phyloP scores from a whole-genome alignment of 768 basidiomycete species.

The Filobasidium wieringae region DNA sequence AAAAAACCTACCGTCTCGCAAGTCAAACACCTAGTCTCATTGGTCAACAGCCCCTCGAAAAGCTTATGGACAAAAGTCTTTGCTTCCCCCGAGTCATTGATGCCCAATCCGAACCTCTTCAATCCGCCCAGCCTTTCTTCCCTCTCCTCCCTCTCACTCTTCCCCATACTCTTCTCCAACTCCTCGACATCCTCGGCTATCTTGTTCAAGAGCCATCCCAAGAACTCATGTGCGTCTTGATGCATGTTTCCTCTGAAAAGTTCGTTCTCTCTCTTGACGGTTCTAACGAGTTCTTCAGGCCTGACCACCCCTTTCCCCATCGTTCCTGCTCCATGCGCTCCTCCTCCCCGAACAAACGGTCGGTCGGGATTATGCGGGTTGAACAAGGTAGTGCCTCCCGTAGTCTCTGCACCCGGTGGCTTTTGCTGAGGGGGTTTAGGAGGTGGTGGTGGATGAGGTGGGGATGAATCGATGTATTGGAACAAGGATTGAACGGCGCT shows the following conservation, averaged over 20 bases:
- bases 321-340: conserved; percentile 34
- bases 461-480: conserved; percentile 48
- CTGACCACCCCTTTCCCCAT: conserved; percentile 59
- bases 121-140: conserved; percentile 15
- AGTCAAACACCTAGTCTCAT: conserved; percentile 92
- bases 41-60: conserved; percentile 87
- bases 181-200: conserved; percentile 86
- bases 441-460: conserved; percentile 51
- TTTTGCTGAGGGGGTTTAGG: conserved; percentile 33
- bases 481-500: conserved; percentile 90
- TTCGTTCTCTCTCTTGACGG: conserved; percentile 84
- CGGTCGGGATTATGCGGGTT: conserved; percentile 11
- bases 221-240: conserved; percentile 97
- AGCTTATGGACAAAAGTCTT: conserved; percentile 77
- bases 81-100: conserved; percentile 29
- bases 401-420: conserved; percentile 10
- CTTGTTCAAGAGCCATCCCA: conserved; percentile 84
- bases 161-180: conserved; percentile 21
- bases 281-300: conserved; percentile 83
- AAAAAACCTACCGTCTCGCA: conserved; percentile 73
- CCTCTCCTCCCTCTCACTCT: conserved; percentile 18
- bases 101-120: background rate
- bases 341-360: conserved; percentile 25
- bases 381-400: conserved; percentile 12
- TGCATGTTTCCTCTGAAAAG: conserved; percentile 82